phyloP scores from a whole-genome alignment of 2,329 filamentous ascomycete species.

The Fusarium mexicanum region DNA sequence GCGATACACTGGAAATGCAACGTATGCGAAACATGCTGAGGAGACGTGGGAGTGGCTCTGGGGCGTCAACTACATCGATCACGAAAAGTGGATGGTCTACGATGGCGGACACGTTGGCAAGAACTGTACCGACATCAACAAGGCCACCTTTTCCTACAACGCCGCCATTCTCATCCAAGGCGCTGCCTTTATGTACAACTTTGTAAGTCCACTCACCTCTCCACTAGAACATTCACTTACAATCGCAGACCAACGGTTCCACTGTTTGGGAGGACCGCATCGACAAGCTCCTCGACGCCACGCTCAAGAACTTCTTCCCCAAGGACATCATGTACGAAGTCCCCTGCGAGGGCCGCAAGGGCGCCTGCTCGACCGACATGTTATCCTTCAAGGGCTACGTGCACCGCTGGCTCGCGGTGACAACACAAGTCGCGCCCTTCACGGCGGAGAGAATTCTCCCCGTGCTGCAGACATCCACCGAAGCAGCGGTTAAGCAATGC shows the following conservation, averaged over 20 bases:
- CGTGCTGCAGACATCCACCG: conserved; percentile 65
- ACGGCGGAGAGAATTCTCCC: conserved; percentile 65
- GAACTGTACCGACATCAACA: conserved; percentile 70
- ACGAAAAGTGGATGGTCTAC: conserved; percentile 68
- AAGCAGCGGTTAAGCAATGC: conserved; percentile 70
- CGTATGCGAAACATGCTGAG: conserved; percentile 70
- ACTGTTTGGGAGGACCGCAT: conserved; percentile 65
- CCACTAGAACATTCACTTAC: background rate
- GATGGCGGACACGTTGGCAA: conserved; percentile 68
- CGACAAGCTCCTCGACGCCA: conserved; percentile 63
- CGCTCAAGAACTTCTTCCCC: conserved; percentile 63
- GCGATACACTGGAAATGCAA: conserved; percentile 72
- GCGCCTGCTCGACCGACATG: conserved; percentile 76
- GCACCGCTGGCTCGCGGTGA: conserved; percentile 70
- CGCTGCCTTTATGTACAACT: conserved; percentile 75
- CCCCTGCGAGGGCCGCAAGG: conserved; percentile 67
- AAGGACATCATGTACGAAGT: conserved; percentile 71
- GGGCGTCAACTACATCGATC: conserved; percentile 66
- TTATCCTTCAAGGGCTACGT: conserved; percentile 77
- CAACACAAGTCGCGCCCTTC: conserved; percentile 70
- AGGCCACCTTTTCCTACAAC: conserved; percentile 74
- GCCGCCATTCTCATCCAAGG: conserved; percentile 70
- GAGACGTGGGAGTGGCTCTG: conserved; percentile 71
- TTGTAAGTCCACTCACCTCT: conserved; percentile 48
- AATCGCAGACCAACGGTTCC: conserved; percentile 59